Evolutionary conservation across 768 basidiomycete species (phyloP).

Genomic region (Hericium erinaceus): DNA sequence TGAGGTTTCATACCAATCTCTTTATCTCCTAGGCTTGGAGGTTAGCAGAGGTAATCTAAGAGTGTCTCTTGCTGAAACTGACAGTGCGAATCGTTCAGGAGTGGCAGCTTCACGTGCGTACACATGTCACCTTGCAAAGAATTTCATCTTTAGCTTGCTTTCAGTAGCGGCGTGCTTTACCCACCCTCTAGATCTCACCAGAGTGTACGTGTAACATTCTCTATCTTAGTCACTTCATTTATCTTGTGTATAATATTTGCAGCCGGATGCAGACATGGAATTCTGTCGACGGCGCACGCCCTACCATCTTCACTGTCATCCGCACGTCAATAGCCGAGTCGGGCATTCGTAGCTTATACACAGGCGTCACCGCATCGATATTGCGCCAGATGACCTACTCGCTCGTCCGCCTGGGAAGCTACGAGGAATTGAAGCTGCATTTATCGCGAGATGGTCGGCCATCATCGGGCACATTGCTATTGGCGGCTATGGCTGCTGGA

Average conservation of each 20-base stretch:
- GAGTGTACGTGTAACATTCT: slow-evolving; percentile 47
- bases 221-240: background rate
- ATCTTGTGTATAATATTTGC: background rate
- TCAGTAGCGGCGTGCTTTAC: slow-evolving; percentile 75
- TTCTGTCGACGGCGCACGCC: slow-evolving; percentile 36
- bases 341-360: slow-evolving; percentile 69
- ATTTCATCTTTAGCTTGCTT: background rate
- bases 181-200: slow-evolving; percentile 78
- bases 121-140: no score
- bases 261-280: slow-evolving; percentile 75
- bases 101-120: slow-evolving; percentile 28
- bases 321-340: slow-evolving; percentile 53
- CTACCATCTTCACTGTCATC: slow-evolving; percentile 59
- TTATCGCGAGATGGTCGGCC: slow-evolving; percentile 42
- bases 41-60: slow-evolving; percentile 12
- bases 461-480: slow-evolving; percentile 45
- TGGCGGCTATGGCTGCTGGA: slow-evolving; percentile 65
- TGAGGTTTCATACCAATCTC: no score
- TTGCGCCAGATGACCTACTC: slow-evolving; percentile 91
- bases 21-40: slow-evolving; percentile 22
- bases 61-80: background rate
- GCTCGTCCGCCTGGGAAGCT: slow-evolving; percentile 72
- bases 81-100: slow-evolving; percentile 13
- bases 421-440: slow-evolving; percentile 64
- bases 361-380: slow-evolving; percentile 74